Percentiles rank a stretch among this genome's conserved stretches.
Conservation (phyloP, 225 moss, liverwort and hornwort genomes). For the Lunularia cruciata region DNA sequence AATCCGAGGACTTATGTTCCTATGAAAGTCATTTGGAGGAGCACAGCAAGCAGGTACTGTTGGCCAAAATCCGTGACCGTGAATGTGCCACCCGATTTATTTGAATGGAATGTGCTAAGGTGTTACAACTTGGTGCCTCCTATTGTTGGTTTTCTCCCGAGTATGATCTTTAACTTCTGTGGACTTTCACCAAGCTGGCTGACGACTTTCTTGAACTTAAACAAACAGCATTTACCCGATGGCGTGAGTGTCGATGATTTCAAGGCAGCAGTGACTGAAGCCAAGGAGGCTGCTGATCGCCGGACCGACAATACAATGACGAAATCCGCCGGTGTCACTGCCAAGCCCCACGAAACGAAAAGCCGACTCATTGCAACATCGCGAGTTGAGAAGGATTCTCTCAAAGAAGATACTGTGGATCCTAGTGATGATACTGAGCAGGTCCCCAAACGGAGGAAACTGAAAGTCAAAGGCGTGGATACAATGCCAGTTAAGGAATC, state of each 20-base stretch:
- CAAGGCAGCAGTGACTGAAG: constrained; percentile 34
- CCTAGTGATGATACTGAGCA: constrained; percentile 61
- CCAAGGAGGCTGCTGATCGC: constrained; percentile 28
- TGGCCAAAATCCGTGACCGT: too few relatives aligned
- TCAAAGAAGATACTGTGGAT: constrained; percentile 47
- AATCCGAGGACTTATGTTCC: constrained; percentile 65
- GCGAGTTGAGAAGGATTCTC: constrained; percentile 39
- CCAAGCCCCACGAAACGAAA: constrained; percentile 27
- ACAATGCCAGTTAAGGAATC: constrained; percentile 41
- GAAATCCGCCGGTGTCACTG: constrained; percentile 24
- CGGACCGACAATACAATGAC: constrained; percentile 12
- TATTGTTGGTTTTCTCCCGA: neutral
- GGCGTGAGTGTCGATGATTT: constrained; percentile 30
- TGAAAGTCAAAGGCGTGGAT: constrained; percentile 49
- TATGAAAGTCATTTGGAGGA: constrained; percentile 72
- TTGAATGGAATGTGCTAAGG: too few relatives aligned
- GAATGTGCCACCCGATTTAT: too few relatives aligned
- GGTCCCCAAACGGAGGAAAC: constrained; percentile 69
- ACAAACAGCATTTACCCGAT: constrained; percentile 28
- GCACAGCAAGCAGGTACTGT: constrained; percentile 74
- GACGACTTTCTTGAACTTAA: too few relatives aligned
- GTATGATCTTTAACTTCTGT: constrained; percentile 1
- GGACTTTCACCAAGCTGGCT: too few relatives aligned
- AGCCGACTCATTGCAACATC: constrained; percentile 11
- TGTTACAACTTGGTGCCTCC: neutral